phyloP scores from a whole-genome alignment of 495 filamentous ascomycete genomes.

The Penicillium ucsense region DNA sequence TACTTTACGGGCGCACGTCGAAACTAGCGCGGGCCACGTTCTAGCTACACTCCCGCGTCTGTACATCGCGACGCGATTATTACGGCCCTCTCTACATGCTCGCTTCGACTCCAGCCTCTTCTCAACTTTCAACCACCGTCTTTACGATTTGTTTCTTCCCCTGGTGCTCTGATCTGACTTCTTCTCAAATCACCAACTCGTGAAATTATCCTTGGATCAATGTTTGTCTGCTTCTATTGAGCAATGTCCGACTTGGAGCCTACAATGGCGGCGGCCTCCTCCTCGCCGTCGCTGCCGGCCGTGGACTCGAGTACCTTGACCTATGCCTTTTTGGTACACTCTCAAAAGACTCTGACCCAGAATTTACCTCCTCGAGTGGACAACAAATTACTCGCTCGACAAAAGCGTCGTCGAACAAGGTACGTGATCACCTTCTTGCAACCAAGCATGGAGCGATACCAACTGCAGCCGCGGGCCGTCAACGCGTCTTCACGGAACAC shows the following conservation, averaged over 20 bases:
- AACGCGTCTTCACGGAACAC: neutral
- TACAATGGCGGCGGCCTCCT: constrained; percentile 22
- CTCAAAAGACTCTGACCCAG: constrained; percentile 52
- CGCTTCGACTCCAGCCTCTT: constrained; percentile 13
- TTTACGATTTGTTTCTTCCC: constrained; percentile 3
- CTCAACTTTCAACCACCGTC: neutral
- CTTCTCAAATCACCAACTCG: neutral
- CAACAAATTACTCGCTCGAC: constrained; percentile 56
- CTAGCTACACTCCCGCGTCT: constrained; percentile 25
- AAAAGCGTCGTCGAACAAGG: constrained; percentile 63
- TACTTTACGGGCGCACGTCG: constrained; percentile 11
- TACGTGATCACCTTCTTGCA: constrained; percentile 11
- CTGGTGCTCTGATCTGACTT: constrained; percentile 4
- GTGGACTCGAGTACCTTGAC: constrained; percentile 31
- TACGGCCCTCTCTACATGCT: constrained; percentile 13
- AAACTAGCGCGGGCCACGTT: constrained; percentile 25
- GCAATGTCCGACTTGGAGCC: constrained; percentile 31
- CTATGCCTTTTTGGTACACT: constrained; percentile 62
- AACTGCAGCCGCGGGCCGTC: neutral
- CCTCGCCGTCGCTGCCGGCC: constrained; percentile 27
- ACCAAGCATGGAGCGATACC: too few species aligned
- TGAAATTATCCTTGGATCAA: constrained; percentile 1
- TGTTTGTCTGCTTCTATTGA: constrained; percentile 13
- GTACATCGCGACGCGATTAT: constrained; percentile 36
- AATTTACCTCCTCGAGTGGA: constrained; percentile 56